These are phyloP conservation scores for Lentinus brumalis DNA, from an alignment of 768 basidiomycete genomes.

Conservation along the genomic window DNA sequence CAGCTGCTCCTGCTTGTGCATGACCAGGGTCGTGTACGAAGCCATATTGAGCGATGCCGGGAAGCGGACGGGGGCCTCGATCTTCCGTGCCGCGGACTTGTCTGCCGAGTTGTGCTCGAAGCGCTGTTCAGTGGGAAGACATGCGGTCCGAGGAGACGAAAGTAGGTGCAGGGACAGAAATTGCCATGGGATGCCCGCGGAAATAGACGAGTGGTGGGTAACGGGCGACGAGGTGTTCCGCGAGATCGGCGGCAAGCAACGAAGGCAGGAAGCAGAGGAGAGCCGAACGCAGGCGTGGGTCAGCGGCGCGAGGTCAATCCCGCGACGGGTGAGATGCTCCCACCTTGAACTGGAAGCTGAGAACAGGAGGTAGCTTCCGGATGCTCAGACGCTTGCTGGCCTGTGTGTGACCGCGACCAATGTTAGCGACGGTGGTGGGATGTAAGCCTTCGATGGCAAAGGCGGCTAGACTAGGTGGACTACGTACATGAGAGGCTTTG, in stretches of 20 bases:
- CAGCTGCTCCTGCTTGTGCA: slow-evolving; percentile 51
- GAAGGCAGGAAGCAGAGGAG: not conserved
- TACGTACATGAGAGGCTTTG: slow-evolving; percentile 61
- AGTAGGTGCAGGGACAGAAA: not conserved
- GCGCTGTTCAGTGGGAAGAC: slow-evolving; percentile 50
- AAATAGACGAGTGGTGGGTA: not conserved
- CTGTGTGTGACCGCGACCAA: slow-evolving; percentile 26
- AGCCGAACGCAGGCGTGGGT: not conserved
- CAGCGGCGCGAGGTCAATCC: not conserved
- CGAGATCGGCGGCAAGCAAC: not conserved
- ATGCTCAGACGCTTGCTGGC: slow-evolving; percentile 87
- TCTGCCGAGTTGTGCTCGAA: slow-evolving; percentile 86
- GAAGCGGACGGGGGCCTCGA: slow-evolving; percentile 81
- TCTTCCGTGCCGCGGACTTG: slow-evolving; percentile 77
- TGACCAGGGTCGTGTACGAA: slow-evolving; percentile 71
- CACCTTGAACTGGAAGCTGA: slow-evolving; percentile 96
- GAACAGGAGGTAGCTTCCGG: slow-evolving; percentile 80
- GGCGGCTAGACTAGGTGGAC: not conserved
- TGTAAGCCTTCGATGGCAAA: not conserved
- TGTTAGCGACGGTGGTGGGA: not conserved
- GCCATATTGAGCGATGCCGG: slow-evolving; percentile 87
- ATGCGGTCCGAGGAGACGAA: not conserved
- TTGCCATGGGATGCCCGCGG: not conserved
- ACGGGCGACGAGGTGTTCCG: not conserved
- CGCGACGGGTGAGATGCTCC: slow-evolving; percentile 7